These are phyloP conservation scores for Pueraria montana DNA, from an alignment of 306 rosid genomes.

Conservation along the genomic window DNA sequence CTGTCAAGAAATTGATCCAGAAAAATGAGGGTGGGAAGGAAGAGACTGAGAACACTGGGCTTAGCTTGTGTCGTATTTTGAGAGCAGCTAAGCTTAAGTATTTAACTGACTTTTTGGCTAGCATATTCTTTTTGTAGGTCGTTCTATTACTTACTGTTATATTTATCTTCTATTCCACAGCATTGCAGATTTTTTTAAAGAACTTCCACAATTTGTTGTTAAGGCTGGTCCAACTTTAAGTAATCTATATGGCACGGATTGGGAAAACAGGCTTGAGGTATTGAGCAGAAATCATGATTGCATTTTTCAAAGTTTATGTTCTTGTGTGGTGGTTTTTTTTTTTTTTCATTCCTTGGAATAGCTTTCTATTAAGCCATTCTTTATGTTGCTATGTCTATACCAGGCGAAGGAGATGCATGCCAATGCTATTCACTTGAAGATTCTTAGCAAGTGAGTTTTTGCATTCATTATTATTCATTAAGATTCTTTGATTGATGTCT, in stretches of 20 bases:
- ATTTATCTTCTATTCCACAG: conserved; percentile 59
- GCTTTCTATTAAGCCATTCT: conserved; percentile 35
- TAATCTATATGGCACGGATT: conserved; percentile 78
- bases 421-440: conserved; percentile 73
- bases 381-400: conserved; percentile 45
- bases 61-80: conserved; percentile 81
- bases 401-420: conserved; percentile 94
- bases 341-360: conserved; percentile 8
- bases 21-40: conserved; percentile 53
- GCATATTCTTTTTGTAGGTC: conserved; percentile 39
- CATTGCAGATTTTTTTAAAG: conserved; percentile 88
- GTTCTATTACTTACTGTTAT: conserved; percentile 39
- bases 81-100: conserved; percentile 89
- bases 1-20: conserved; percentile 70
- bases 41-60: conserved; percentile 57
- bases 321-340: neutral
- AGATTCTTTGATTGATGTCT: neutral
- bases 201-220: conserved; percentile 93
- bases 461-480: neutral
- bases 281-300: conserved; percentile 28
- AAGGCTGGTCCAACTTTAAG: conserved; percentile 86
- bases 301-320: conserved; percentile 9
- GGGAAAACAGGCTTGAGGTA: conserved; percentile 98
- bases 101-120: conserved; percentile 42
- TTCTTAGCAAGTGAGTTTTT: conserved; percentile 85